Conservation (phyloP, 345 rosid species). For the Gossypium mustelinum region DNA sequence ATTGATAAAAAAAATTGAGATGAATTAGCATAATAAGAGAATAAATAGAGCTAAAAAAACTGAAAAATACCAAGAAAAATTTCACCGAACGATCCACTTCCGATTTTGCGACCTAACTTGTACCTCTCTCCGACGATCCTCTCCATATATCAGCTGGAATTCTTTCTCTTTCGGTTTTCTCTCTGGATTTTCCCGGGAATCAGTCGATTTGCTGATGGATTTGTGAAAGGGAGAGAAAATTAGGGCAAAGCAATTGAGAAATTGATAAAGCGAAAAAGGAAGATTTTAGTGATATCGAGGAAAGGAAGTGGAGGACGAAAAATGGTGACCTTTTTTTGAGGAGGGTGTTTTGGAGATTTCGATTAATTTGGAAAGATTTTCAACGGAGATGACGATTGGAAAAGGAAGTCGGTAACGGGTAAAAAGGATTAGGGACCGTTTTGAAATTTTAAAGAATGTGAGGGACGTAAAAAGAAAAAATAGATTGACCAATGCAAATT, state of each 20-base stretch:
- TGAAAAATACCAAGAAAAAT: constrained; percentile 45
- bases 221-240: not conserved
- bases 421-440: not conserved
- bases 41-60: not conserved
- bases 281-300: not conserved
- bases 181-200: not conserved
- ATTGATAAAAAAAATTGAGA: not conserved
- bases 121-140: constrained; percentile 52
- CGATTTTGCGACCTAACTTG: constrained; percentile 65
- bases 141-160: constrained; percentile 32
- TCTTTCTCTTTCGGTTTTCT: not conserved
- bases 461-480: not conserved
- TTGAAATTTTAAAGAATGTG: not conserved
- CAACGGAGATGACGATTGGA: not conserved
- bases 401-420: not conserved
- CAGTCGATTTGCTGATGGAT: not conserved
- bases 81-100: constrained; percentile 75
- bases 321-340: not conserved
- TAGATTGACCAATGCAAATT: not conserved
- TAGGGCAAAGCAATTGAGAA: constrained; percentile 15
- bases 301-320: not conserved
- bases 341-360: constrained; percentile 1
- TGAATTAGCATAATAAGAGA: constrained; percentile 1
- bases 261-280: not conserved
- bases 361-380: not conserved